Base-by-base conservation (phyloP, 1,139 yeast species). In the Chernovozyma aurita region DNA sequence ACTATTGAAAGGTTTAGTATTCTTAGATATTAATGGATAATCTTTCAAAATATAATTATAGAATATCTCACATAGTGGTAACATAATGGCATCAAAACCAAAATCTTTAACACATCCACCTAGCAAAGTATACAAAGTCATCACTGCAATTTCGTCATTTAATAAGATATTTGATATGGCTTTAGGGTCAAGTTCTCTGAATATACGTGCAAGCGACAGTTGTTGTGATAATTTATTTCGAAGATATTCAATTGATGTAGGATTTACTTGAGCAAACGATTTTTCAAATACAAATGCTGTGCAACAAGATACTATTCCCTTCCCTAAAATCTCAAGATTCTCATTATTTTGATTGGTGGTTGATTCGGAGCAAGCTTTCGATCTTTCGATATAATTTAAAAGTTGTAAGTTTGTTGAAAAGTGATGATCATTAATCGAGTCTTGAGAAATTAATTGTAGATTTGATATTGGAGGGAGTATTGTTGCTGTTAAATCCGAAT, bases 101-200 rank as follows among this genome's bases (percentile, higher is more conserved):
- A 81, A 85, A 55, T 85, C 95, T 47, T 79, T 81, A 27, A 82
- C 73, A 43, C 88, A 75, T 13, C 81, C 78, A 2, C 95, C 95
- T 20, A 85, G 50, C 18, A 83, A 54, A 21, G 81, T 72, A 46
- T 73, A 72, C 32, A 85, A 62, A 26, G 80, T 63, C 27, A 69
- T 65, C 1, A 73, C 62, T 0, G 78, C 78, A 4, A 70, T 59
- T 31, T 70, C 73, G 37, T 77, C 77, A 36, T 57, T 62, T 17
- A 70, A 48, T 12, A 59, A 48, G 15, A 58, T 50, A 14, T 49
- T 47, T 24, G 51, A 69, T 3, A 65, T 52, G 2, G 70, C 57
- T 20, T 55, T 50, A 3, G 70, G 65, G 39, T 78, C 83, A 37
- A 79, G 54, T 21, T 69, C 70, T 34, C 74, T 69, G 42, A 76